A percentile compares a stretch with the other conserved stretches of the same genome.
phyloP scores from a whole-genome alignment of 148 eudicot species.

The Gaultheria prostrata region DNA sequence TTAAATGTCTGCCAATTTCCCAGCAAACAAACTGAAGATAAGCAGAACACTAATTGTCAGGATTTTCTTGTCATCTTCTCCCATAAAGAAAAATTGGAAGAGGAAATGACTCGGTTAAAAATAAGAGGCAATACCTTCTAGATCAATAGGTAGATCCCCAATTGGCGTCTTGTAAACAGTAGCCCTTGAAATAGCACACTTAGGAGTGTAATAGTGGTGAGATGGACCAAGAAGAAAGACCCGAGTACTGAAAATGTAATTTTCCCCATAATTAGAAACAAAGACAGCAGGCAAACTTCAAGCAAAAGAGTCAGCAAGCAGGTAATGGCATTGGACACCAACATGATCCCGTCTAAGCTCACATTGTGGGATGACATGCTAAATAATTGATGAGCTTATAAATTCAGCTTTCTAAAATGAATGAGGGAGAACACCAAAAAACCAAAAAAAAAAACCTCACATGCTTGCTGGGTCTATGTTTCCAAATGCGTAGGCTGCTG shows the following conservation, averaged over 20 bases:
- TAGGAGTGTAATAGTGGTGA: conserved; percentile 91
- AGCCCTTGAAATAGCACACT: conserved; percentile 87
- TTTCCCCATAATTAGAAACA: conserved; percentile 15
- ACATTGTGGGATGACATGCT: background rate
- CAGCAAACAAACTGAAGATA: background rate
- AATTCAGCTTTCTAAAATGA: background rate
- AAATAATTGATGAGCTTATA: background rate
- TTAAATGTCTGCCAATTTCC: background rate
- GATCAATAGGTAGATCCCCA: conserved; percentile 83
- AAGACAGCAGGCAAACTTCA: background rate
- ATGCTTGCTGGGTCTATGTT: conserved; percentile 85
- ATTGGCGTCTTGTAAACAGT: conserved; percentile 87
- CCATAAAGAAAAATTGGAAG: background rate
- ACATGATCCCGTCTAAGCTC: background rate
- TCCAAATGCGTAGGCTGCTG: conserved; percentile 96
- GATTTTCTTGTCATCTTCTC: background rate
- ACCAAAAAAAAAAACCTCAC: conserved; percentile 44
- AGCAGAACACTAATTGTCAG: background rate
- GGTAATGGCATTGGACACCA: background rate
- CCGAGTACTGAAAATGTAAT: conserved; percentile 51
- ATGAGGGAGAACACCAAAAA: background rate
- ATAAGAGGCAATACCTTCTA: conserved; percentile 13
- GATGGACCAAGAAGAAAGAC: conserved; percentile 95
- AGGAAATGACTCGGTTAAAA: background rate
- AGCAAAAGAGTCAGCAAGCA: background rate